Evolutionary conservation across 495 filamentous ascomycete genomes (phyloP), one percentile per base, ranked within the genome.

Genomic region (Daldinia bambusicola): DNA sequence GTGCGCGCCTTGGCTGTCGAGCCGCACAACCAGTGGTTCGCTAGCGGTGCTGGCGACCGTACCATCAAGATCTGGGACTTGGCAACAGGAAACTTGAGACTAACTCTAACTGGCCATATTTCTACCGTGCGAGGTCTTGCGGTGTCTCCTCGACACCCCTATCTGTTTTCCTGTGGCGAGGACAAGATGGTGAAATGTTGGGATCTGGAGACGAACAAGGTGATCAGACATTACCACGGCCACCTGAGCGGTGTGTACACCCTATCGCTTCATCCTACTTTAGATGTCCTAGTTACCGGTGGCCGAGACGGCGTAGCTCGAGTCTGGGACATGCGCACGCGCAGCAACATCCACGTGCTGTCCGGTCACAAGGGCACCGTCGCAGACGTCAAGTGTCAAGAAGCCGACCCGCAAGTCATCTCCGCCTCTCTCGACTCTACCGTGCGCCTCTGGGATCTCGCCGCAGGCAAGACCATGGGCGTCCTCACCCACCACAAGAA

Each of bases 151-250:
- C 84, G 96, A 56, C 96, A 99, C 79, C 96, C 96, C 2, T 99
- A 99, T 77, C 87, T 99, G 37, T 99, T 98, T 80, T 97, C 93
- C 13, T 98, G 96, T 73, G 96, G 92, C 57, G 96, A 99, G 80
- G 96, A 99, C 79, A 99, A 99, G 86, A 98, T 97, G 93, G 96
- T 99, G 38, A 98, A 98, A 81, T 98, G 96, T 83, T 99, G 96
- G 96, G 96, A 99, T 83, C 80, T 99, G 72, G 96, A 99, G 77
- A 95, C 93, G 7, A 99, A 99, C 79, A 97, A 97, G 80, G 96
- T 99, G 61, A 99, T 99, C 74, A 87, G 95, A 36, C 95, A 99
- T 79, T 98, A 98, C 80, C 96, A 99, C 81, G 96, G 96, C 16
- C 96, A 99, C 81, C 84, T 99, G 4, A 96, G 92, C 68, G 96